phyloP scores from a whole-genome alignment of 768 basidiomycete genomes.

The Strobilomyces confusus region DNA sequence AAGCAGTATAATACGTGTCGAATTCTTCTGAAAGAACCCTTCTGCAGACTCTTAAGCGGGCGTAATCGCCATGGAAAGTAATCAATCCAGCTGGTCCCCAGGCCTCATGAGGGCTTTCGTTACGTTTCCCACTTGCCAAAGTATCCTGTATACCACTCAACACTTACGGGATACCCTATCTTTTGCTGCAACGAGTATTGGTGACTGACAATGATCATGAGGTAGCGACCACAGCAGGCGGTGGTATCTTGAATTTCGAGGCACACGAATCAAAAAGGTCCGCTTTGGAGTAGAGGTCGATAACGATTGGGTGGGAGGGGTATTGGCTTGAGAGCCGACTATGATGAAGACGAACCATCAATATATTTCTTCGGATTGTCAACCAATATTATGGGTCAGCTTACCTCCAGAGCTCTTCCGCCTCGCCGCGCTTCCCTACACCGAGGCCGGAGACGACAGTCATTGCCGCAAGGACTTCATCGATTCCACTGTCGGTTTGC shows the following conservation, averaged over 20 bases:
- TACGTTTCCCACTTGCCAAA: neutral
- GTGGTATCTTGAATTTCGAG: constrained; percentile 59
- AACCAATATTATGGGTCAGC: constrained; percentile 24
- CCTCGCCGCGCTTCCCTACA: constrained; percentile 53
- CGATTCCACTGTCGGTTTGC: constrained; percentile 38
- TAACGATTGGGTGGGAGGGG: constrained; percentile 66
- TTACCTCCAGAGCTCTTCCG: constrained; percentile 67
- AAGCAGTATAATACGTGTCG: no score
- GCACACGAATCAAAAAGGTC: constrained; percentile 60
- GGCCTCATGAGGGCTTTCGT: no score
- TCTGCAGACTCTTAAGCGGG: neutral
- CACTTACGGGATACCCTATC: neutral
- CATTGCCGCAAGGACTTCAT: constrained; percentile 64
- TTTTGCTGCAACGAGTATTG: neutral
- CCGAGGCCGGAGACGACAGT: constrained; percentile 62
- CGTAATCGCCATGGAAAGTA: neutral
- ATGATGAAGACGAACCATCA: constrained; percentile 1
- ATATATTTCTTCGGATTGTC: neutral
- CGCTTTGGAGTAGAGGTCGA: constrained; percentile 57
- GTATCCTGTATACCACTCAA: no score
- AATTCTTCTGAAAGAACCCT: neutral
- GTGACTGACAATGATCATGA: constrained; percentile 2
- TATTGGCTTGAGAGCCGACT: constrained; percentile 48
- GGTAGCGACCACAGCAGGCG: constrained; percentile 34
- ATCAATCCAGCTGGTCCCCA: neutral